A percentile compares a stretch with the other conserved stretches of the same genome.
These are phyloP conservation scores for Spiromastix sp. DNA, from an alignment of 2,329 filamentous ascomycete species.

Conservation along the genomic window DNA sequence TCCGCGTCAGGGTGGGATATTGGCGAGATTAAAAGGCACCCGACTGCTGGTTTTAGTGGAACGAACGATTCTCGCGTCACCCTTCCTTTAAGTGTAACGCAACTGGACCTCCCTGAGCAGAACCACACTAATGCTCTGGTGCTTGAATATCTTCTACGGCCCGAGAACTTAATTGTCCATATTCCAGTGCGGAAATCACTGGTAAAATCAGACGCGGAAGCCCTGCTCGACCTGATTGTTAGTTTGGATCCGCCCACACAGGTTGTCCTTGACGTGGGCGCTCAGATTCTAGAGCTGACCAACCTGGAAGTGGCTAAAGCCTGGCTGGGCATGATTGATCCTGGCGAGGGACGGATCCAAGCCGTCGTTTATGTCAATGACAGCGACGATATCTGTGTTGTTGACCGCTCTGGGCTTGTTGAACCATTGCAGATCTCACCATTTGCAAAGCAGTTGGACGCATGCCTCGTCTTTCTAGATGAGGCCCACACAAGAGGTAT, in stretches of 20 bases:
- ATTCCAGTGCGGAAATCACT: slow-evolving; percentile 11
- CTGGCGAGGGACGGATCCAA: slow-evolving; percentile 18
- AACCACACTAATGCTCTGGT: slow-evolving; percentile 59
- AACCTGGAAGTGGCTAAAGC: slow-evolving; percentile 44
- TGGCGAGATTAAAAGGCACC: slow-evolving; percentile 30
- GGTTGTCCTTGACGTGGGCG: slow-evolving; percentile 62
- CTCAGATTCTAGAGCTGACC: slow-evolving; percentile 54
- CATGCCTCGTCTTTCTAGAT: slow-evolving; percentile 58
- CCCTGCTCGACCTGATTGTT: slow-evolving; percentile 39
- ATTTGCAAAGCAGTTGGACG: slow-evolving; percentile 44
- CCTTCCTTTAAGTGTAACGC: slow-evolving; percentile 46
- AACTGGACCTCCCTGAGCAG: slow-evolving; percentile 46
- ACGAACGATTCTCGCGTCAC: slow-evolving; percentile 54
- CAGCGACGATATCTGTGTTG: slow-evolving; percentile 19
- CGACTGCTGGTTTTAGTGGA: slow-evolving; percentile 58
- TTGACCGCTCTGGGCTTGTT: slow-evolving; percentile 17
- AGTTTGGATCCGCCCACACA: slow-evolving; percentile 31
- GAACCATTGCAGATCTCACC: slow-evolving; percentile 46
- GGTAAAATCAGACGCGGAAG: slow-evolving; percentile 15
- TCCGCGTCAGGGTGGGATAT: slow-evolving; percentile 61
- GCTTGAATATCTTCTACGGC: slow-evolving; percentile 45
- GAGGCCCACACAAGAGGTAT: slow-evolving; percentile 61
- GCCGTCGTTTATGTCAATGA: slow-evolving; percentile 47
- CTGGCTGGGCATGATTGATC: slow-evolving; percentile 42
- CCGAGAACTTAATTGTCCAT: slow-evolving; percentile 34